Evolutionary conservation across 192 early-diverging fungal genomes (phyloP), one percentile per base, ranked within the genome.

Genomic region (Backusella westeae): DNA sequence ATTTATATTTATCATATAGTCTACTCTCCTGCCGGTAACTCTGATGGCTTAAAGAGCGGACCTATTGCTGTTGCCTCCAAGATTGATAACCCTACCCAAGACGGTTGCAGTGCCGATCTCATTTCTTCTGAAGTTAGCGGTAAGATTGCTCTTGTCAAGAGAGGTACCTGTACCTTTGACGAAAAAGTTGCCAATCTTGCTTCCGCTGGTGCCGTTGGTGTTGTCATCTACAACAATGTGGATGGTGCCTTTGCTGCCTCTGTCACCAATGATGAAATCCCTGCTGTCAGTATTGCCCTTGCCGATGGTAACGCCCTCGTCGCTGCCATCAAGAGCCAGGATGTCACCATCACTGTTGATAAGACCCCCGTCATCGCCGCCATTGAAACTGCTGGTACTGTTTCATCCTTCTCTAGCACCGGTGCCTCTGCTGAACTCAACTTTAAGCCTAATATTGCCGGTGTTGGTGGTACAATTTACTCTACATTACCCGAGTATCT

Each of bases 341-440:
- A 59, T 21, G 84, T 84, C 67, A 82, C 78, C 1, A 70, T 91
- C 9, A 77, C 76, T 9, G 87, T 90, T 23, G 85, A 87, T 21
- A 78, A 85, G 75, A 79, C 83, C 4, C 76, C 80, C 1, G 77
- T 81, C 59, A 77, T 86, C 21, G 75, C 83, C 35, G 67, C 65
- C 19, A 82, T 88, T 73, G 78, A 84, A 4, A 78, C 85, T 15
- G 91, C 87, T 39, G 89, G 88, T 66, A 91, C 87, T 46, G 82
- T 95, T 6, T 94, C 94, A n/a, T 56, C 70, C 38, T 95, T 93
- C 78, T 93, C 93, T 32, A 91, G 90, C 32, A 87, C 86, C 77
- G 96, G 96, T 19, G 86, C 93, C 0, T 88, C 87, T 56, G 84
- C 85, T 36, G 89, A 94, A 70, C 83, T 96, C 21, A 79, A 90